Percentiles rank a stretch among this genome's conserved stretches.
Conservation (phyloP, 805 yeast species). For the Cyberlindnera maritima region DNA sequence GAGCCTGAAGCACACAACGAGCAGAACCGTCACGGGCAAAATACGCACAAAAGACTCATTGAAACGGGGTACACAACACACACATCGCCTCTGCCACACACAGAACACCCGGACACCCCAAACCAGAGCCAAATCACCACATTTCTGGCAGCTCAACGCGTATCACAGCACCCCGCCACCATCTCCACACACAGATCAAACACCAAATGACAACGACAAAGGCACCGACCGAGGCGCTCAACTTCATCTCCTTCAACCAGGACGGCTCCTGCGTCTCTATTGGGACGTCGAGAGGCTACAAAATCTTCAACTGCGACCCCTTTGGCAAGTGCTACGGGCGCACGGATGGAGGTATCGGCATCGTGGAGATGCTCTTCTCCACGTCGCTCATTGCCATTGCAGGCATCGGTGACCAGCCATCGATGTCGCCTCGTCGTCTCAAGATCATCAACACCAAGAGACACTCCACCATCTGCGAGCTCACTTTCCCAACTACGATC, state of each 20-base stretch:
- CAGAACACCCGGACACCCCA: too few species aligned
- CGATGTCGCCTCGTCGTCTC: constrained; percentile 75
- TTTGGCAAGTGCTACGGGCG: constrained; percentile 48
- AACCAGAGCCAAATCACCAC: too few species aligned
- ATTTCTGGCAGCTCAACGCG: too few species aligned
- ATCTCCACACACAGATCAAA: not conserved
- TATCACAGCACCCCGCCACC: too few species aligned
- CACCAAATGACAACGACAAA: not conserved
- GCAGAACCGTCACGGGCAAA: too few species aligned
- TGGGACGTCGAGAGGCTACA: constrained; percentile 61
- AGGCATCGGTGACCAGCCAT: constrained; percentile 67
- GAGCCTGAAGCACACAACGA: too few species aligned
- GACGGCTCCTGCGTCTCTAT: constrained; percentile 69
- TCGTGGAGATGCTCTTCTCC: constrained; percentile 74
- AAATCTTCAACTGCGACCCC: constrained; percentile 68
- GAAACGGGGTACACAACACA: too few species aligned
- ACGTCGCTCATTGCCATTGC: constrained; percentile 71
- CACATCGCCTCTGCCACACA: too few species aligned
- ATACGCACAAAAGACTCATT: too few species aligned
- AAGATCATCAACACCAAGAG: constrained; percentile 79
- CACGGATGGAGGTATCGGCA: constrained; percentile 53
- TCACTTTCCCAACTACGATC: constrained; percentile 64
- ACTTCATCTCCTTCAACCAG: constrained; percentile 68
- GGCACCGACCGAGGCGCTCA: constrained; percentile 28
- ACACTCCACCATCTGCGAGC: constrained; percentile 60